Conservation (phyloP, 1,284 basidiomycete species). For the Irpex sp. region DNA sequence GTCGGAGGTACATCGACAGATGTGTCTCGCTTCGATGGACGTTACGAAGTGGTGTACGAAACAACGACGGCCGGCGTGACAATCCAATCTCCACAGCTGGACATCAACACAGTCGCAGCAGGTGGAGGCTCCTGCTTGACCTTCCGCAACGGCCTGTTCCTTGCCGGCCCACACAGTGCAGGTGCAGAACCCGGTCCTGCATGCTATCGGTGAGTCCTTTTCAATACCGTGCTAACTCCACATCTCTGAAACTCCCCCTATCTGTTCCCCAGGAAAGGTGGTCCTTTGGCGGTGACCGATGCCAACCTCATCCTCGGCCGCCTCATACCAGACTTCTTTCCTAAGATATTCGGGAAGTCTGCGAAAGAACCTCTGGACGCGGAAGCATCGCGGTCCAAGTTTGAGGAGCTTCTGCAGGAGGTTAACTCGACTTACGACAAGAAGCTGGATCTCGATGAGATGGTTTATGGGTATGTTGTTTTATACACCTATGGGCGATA, state of each 20-base stretch:
- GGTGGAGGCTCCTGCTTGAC: constrained; percentile 84
- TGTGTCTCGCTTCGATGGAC: constrained; percentile 83
- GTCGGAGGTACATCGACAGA: constrained; percentile 90
- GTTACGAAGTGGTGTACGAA: constrained; percentile 87
- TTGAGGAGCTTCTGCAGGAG: constrained; percentile 61
- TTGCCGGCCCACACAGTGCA: constrained; percentile 81
- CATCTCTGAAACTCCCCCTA: not conserved
- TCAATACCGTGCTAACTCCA: not conserved
- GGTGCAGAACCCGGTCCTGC: constrained; percentile 84
- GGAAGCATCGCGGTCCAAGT: constrained; percentile 59
- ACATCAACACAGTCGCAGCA: constrained; percentile 87
- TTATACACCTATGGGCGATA: not conserved
- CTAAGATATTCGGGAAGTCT: constrained; percentile 84
- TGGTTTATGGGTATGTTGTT: constrained; percentile 73
- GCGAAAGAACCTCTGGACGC: constrained; percentile 82
- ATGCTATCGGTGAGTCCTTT: constrained; percentile 62
- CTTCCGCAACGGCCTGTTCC: constrained; percentile 80
- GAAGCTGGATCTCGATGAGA: constrained; percentile 75
- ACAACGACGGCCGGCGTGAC: constrained; percentile 89
- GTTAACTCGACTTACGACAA: constrained; percentile 64
- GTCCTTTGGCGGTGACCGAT: constrained; percentile 83
- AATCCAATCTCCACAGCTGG: constrained; percentile 85
- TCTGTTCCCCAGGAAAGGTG: constrained; percentile 61
- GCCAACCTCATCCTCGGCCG: constrained; percentile 84
- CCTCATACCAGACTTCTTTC: constrained; percentile 81